Conservation (phyloP, 2,329 filamentous ascomycete species). For the Diaporthe helianthi region DNA sequence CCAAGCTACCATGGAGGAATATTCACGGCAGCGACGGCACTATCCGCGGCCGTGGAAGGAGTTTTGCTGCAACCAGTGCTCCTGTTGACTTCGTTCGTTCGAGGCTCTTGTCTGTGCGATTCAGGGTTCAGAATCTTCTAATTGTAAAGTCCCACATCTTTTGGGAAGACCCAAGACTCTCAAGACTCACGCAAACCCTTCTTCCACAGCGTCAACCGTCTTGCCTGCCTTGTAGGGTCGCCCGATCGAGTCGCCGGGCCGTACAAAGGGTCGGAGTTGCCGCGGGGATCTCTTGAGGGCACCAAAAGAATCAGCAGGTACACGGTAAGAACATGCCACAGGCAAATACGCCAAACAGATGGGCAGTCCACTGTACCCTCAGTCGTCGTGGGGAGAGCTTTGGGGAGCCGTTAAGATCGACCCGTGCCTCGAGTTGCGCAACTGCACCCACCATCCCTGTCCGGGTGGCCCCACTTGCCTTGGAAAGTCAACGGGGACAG, state of each 20-base stretch:
- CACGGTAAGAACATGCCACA: neutral
- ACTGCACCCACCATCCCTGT: conserved; percentile 18
- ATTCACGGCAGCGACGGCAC: neutral
- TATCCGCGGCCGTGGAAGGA: neutral
- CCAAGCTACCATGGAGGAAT: conserved; percentile 22
- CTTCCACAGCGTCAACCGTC: conserved; percentile 7
- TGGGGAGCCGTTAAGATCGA: conserved; percentile 4
- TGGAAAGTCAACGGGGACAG: neutral
- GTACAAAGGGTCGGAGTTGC: neutral
- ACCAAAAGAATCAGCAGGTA: neutral
- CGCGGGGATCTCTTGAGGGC: conserved; percentile 9
- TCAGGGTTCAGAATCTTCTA: neutral
- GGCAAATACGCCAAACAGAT: neutral
- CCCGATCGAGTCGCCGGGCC: conserved; percentile 1
- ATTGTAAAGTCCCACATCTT: neutral
- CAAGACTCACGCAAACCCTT: conserved; percentile 1
- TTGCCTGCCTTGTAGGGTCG: neutral
- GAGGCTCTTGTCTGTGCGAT: neutral
- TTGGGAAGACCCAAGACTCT: neutral
- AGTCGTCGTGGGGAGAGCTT: neutral
- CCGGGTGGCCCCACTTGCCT: conserved; percentile 13
- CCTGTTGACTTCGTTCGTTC: neutral
- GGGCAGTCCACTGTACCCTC: neutral
- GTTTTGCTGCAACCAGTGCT: neutral
- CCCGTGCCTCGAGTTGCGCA: conserved; percentile 21